Conservation (phyloP, 2,329 filamentous ascomycete genomes). For the Harringtonia aguacate region DNA sequence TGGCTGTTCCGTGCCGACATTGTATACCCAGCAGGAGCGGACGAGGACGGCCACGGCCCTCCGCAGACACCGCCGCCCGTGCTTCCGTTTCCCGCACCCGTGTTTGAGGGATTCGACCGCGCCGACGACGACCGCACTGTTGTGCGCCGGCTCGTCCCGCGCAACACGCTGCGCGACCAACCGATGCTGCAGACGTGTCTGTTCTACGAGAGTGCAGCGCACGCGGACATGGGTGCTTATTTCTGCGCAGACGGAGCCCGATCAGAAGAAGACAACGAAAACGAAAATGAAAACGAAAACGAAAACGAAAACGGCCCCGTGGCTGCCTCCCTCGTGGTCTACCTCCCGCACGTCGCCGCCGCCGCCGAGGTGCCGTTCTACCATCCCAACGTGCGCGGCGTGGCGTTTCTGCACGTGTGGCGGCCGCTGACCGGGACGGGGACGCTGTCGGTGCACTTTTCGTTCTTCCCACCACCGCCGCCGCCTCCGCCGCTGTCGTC, state of each 20-base stretch:
- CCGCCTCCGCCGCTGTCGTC: too few species aligned
- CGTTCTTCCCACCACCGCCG: too few species aligned
- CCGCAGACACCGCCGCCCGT: not conserved
- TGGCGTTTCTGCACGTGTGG: slow-evolving; percentile 69
- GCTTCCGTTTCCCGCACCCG: slow-evolving; percentile 5
- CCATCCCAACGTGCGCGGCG: slow-evolving; percentile 63
- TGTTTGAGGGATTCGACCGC: slow-evolving; percentile 8
- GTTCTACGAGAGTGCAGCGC: slow-evolving; percentile 37
- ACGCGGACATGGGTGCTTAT: not conserved
- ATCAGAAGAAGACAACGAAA: slow-evolving; percentile 3
- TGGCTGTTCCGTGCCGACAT: slow-evolving; percentile 74
- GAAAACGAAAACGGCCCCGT: not conserved
- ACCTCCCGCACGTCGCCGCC: slow-evolving; percentile 59
- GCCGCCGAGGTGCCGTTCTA: slow-evolving; percentile 70
- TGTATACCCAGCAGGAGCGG: slow-evolving; percentile 34
- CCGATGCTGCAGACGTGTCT: slow-evolving; percentile 76
- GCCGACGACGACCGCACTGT: slow-evolving; percentile 49
- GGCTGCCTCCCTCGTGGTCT: slow-evolving; percentile 52
- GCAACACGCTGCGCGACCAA: slow-evolving; percentile 67
- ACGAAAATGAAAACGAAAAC: slow-evolving; percentile 14
- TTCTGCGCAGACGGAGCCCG: too few species aligned
- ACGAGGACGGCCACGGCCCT: not conserved
- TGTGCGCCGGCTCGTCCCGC: slow-evolving; percentile 67
- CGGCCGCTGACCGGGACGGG: slow-evolving; percentile 26
- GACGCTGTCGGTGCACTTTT: slow-evolving; percentile 48